Conservation (phyloP, 139 green algal genomes). For the Desmodesmus armatus region DNA sequence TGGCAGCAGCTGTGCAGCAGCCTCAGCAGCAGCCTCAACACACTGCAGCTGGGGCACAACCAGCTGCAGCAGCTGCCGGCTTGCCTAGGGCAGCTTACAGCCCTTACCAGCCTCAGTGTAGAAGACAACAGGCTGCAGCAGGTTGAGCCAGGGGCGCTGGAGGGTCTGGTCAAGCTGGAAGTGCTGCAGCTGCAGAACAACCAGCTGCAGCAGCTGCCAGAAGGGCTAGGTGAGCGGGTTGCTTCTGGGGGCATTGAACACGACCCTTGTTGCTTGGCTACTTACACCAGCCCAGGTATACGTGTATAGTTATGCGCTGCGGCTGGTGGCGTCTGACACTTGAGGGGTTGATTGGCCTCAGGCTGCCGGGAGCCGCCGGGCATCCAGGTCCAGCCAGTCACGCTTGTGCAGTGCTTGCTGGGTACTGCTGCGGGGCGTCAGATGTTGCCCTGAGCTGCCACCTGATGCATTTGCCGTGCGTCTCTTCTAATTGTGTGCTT, state of each 20-base stretch:
- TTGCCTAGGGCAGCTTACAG: slow-evolving; percentile 36
- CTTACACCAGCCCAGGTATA: no score
- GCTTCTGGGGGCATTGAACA: no score
- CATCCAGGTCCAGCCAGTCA: no score
- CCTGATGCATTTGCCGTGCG: not conserved
- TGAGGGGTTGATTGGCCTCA: no score
- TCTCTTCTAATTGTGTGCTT: not conserved
- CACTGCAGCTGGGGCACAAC: slow-evolving; percentile 58
- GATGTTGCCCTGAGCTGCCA: no score
- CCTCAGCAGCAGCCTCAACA: slow-evolving; percentile 18
- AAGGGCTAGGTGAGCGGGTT: slow-evolving; percentile 38
- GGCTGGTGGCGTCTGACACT: no score
- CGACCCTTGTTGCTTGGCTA: no score
- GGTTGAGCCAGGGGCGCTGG: slow-evolving; percentile 27
- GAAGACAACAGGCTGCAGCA: slow-evolving; percentile 6
- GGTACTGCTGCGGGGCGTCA: no score
- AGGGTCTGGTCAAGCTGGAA: slow-evolving; percentile 2
- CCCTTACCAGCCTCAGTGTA: slow-evolving; percentile 33
- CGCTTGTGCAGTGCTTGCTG: no score
- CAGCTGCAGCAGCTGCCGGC: slow-evolving; percentile 51
- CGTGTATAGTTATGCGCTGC: not conserved
- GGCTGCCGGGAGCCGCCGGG: no score
- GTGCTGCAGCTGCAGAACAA: slow-evolving; percentile 56
- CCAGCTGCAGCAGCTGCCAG: slow-evolving; percentile 53
- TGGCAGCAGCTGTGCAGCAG: slow-evolving; percentile 49